phyloP scores from a whole-genome alignment of 176 grass and related monocot genomes.

The Poa pratensis region DNA sequence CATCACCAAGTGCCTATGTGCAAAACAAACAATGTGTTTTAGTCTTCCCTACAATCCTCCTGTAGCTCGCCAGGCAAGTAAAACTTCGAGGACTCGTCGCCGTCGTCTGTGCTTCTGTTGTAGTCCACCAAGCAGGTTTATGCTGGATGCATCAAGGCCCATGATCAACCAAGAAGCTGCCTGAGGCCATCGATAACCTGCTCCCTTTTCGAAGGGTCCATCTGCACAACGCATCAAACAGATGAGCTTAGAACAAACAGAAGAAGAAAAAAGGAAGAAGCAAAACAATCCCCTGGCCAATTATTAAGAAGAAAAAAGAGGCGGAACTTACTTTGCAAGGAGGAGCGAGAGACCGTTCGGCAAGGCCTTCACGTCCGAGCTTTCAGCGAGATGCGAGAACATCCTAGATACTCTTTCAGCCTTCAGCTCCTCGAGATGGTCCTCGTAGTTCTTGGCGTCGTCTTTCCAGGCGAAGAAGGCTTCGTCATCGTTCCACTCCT shows the following conservation, averaged over 20 bases:
- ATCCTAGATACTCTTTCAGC: constrained; percentile 60
- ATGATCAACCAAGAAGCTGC: constrained; percentile 63
- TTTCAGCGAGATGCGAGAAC: constrained; percentile 63
- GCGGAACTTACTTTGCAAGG: constrained; percentile 73
- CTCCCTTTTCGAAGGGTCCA: constrained; percentile 72
- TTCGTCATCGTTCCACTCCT: constrained; percentile 80
- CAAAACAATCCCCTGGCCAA: neutral
- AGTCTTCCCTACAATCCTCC: neutral
- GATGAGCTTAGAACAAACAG: neutral
- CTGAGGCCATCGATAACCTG: constrained; percentile 69
- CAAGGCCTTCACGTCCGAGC: constrained; percentile 70
- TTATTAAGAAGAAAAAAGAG: neutral
- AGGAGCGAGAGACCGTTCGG: constrained; percentile 66
- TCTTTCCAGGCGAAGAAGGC: constrained; percentile 91
- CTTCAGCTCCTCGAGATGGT: constrained; percentile 72
- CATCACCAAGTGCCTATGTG: constrained; percentile 16
- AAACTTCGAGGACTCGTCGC: neutral
- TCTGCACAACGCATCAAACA: constrained; percentile 57
- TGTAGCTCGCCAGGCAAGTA: neutral
- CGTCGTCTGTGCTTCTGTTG: neutral
- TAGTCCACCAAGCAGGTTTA: neutral
- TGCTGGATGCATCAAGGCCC: neutral
- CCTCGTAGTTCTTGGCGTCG: constrained; percentile 72
- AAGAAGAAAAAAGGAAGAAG: neutral
- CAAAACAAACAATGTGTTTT: neutral